Conservation (phyloP, 2,329 filamentous ascomycete genomes). For the Colletotrichum shisoi region DNA sequence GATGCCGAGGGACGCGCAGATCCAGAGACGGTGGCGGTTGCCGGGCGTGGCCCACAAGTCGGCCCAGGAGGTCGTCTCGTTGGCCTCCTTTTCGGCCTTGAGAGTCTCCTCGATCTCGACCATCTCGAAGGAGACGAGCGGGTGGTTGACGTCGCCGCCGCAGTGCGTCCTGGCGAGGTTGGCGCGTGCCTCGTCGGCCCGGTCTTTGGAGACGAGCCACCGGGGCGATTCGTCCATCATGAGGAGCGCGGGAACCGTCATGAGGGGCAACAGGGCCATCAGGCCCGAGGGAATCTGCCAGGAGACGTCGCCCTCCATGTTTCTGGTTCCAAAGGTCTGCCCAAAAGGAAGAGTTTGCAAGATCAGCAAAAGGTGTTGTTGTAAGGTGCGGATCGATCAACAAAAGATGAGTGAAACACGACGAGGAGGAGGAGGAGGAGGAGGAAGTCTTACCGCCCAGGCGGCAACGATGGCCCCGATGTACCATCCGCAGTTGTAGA, state of each 20-base stretch:
- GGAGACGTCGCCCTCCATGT: constrained; percentile 11
- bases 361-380: too few relatives aligned
- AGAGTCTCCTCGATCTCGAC: constrained; percentile 42
- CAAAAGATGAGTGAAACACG: too few relatives aligned
- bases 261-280: constrained; percentile 54
- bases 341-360: not conserved
- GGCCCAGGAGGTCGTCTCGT: constrained; percentile 16
- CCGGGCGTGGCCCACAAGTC: constrained; percentile 41
- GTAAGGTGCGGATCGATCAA: too few relatives aligned
- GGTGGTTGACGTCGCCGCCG: constrained; percentile 41
- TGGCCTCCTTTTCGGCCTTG: constrained; percentile 36
- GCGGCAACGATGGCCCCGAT: constrained; percentile 50
- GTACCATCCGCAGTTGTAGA: constrained; percentile 43
- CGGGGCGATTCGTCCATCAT: constrained; percentile 45
- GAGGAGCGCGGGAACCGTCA: constrained; percentile 45
- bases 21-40: constrained; percentile 45
- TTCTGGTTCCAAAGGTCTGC: constrained; percentile 30
- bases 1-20: constrained; percentile 44
- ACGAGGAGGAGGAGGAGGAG: too few relatives aligned
- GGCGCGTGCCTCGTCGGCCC: constrained; percentile 43
- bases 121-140: constrained; percentile 41
- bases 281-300: constrained; percentile 46
- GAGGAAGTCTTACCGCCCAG: constrained; percentile 41
- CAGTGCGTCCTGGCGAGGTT: constrained; percentile 44
- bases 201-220: constrained; percentile 44